Conservation (phyloP, 768 basidiomycete species). For the Agrocybe pediades region DNA sequence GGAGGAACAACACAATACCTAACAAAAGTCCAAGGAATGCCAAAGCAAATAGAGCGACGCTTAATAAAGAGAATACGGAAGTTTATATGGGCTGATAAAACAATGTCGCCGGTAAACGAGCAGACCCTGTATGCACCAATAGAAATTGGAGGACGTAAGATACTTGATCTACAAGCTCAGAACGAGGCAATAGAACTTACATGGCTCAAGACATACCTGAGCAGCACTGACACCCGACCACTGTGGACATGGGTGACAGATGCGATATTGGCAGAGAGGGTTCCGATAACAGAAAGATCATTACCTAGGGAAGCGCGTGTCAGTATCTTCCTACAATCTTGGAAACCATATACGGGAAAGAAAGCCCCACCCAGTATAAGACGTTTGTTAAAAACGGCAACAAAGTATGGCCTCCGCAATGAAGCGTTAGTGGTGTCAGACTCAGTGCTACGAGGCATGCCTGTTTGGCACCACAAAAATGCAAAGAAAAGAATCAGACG, state of each 20-base stretch:
- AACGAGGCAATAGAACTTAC: conserved; percentile 21
- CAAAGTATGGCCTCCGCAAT: neutral
- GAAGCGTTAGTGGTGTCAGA: neutral
- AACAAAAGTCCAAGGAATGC: conserved; percentile 28
- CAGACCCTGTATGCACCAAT: conserved; percentile 15
- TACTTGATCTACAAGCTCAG: conserved; percentile 19
- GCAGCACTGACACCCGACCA: neutral
- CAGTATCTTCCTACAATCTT: neutral
- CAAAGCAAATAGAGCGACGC: conserved; percentile 15
- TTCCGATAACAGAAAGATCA: neutral
- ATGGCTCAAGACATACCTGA: neutral
- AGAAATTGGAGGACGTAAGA: conserved; percentile 16
- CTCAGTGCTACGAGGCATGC: neutral
- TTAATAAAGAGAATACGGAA: conserved; percentile 19
- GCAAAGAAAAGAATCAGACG: neutral
- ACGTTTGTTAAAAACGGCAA: neutral
- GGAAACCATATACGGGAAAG: neutral
- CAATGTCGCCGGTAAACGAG: conserved; percentile 14
- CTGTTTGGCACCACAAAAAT: neutral
- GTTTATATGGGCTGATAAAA: conserved; percentile 21
- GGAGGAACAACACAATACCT: conserved; percentile 27
- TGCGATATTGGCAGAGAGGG: neutral
- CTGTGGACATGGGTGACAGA: neutral
- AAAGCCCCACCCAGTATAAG: no score
- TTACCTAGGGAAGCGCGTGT: neutral